Percentiles rank a stretch among this genome's conserved stretches.
Conservation (phyloP, 2,329 filamentous ascomycete species). For the Fusarium pseudograminearum region DNA sequence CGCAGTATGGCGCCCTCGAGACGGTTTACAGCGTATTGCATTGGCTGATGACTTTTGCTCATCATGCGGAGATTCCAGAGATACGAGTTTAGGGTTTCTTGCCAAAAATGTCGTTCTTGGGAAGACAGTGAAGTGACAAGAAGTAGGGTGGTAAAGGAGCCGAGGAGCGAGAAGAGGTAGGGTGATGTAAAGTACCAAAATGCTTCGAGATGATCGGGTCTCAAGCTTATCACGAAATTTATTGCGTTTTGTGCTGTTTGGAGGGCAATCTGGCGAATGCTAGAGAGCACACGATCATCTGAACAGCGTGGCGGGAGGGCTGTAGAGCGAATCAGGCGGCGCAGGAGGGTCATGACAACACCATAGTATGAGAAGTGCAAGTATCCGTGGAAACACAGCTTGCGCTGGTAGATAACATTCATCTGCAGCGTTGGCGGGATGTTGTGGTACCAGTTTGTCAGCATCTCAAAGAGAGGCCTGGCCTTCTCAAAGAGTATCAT, state of each 20-base stretch:
- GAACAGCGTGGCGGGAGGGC: conserved; percentile 48
- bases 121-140: conserved; percentile 51
- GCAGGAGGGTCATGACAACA: conserved; percentile 60
- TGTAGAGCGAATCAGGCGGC: conserved; percentile 56
- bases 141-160: conserved; percentile 55
- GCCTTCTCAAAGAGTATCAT: conserved; percentile 59
- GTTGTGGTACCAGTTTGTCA: conserved; percentile 61
- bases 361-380: conserved; percentile 62
- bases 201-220: conserved; percentile 55
- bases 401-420: conserved; percentile 56
- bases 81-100: conserved; percentile 52
- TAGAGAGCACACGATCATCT: conserved; percentile 47
- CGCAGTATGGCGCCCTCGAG: conserved; percentile 54
- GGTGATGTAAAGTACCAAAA: conserved; percentile 57
- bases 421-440: conserved; percentile 60
- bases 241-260: conserved; percentile 51
- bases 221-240: conserved; percentile 51
- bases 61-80: conserved; percentile 52
- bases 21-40: conserved; percentile 54
- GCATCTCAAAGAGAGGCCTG: conserved; percentile 60
- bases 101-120: conserved; percentile 50
- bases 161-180: conserved; percentile 56
- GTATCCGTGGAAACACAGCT: conserved; percentile 56
- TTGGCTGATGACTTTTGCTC: conserved; percentile 54
- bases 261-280: conserved; percentile 50